These are phyloP conservation scores for Boletus rubescentipes DNA, from an alignment of 768 basidiomycete species.

Conservation along the genomic window DNA sequence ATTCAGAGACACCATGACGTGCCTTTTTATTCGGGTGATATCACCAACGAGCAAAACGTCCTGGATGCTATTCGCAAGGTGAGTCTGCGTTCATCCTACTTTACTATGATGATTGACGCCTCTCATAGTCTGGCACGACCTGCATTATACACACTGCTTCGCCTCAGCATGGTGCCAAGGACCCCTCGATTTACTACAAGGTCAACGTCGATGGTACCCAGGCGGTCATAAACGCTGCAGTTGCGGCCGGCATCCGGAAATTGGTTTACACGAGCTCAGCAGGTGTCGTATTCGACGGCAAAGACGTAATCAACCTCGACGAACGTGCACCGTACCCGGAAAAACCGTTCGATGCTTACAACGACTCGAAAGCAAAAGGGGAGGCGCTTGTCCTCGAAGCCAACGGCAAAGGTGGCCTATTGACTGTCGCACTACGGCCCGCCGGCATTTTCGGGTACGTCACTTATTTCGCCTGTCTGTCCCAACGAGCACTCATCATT, in stretches of 20 bases:
- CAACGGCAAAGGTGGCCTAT: conserved; percentile 79
- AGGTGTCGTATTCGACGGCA: conserved; percentile 85
- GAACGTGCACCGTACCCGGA: conserved; percentile 79
- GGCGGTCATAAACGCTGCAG: conserved; percentile 79
- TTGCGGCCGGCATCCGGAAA: conserved; percentile 70
- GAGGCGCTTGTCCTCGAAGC: conserved; percentile 82
- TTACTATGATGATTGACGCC: background rate
- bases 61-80: conserved; percentile 74
- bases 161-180: conserved; percentile 64
- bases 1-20: conserved; percentile 87
- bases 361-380: conserved; percentile 88
- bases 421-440: conserved; percentile 89
- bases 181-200: conserved; percentile 76
- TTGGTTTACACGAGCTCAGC: conserved; percentile 95
- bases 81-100: conserved; percentile 16
- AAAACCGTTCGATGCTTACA: conserved; percentile 85
- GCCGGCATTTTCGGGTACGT: conserved; percentile 94
- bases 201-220: conserved; percentile 94
- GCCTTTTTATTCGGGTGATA: conserved; percentile 87
- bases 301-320: conserved; percentile 79
- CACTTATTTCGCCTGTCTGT: background rate
- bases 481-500: conserved; percentile 5
- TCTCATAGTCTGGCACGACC: conserved; percentile 68
- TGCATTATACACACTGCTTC: conserved; percentile 97
- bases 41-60: conserved; percentile 74